Base-by-base conservation (phyloP, 441 rosid species). In the Syzygium syzygioides region DNA sequence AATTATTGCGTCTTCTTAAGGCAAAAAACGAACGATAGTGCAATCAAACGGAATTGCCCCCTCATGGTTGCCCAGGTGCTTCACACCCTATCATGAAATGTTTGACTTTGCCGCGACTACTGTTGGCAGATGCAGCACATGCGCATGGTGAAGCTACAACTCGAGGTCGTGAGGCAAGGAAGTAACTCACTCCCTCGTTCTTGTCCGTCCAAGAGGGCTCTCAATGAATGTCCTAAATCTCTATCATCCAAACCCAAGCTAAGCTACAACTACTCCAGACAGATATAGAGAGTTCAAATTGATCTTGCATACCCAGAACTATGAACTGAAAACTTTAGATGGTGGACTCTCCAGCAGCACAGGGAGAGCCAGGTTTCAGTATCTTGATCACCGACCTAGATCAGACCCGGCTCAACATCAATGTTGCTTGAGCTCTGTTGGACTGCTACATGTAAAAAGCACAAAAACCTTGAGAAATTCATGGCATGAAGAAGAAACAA, bases 61-160 rank as follows among this genome's bases (percentile, higher is more conserved):
- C 14, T 34, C 14, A 71, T 14, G 45, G 41, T 26, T 25, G 64
- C 30, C 50, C 5, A 1, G 80, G 52, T 20, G 12, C 52, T 71
- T 71, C 83, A 0, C 52, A 23, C 52, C 52, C 52, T 23, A 41
- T 23, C 41, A 12, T 52, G 23, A 76, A 13, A 12, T 23, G 83
- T 3, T 41, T 10, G n/a, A 12, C 83, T 76, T 76, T 45, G 83
- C 83, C 50, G 13, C 52, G 4, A 13, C 52, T 26, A 12, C 83
- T 17, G 14, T 0, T 9, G n/a, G n/a, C 52, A 2, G n/a, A 8
- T 23, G 17, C 12, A 5, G 41, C 17, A 6, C n/a, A 9, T 9
- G 45, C 17, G 41, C 5, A 13, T 28, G 17, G 83, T 23, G 52
- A 76, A 76, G n/a, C 83, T 41, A 76, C 1, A 9, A 14, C 25